These are phyloP conservation scores for Ramularia endophylla DNA, from an alignment of 2,329 filamentous ascomycete genomes.

Conservation along the genomic window DNA sequence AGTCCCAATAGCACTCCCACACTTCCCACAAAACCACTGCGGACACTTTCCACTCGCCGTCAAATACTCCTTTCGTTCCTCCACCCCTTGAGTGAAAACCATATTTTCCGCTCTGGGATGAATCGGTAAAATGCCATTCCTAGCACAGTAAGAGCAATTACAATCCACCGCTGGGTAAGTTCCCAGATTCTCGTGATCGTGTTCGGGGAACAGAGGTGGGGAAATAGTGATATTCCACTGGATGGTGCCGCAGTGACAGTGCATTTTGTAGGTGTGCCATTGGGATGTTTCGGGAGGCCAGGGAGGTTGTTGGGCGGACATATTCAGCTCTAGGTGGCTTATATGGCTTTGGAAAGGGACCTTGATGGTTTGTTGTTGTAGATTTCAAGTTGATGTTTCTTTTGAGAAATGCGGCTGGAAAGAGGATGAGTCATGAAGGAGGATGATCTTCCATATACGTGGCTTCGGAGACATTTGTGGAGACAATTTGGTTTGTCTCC, in stretches of 20 bases:
- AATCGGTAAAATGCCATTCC: constrained; percentile 16
- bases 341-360: too few relatives aligned
- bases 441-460: too few relatives aligned
- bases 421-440: too few relatives aligned
- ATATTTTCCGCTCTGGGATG: constrained; percentile 21
- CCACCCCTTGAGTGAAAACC: constrained; percentile 16
- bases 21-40: constrained; percentile 22
- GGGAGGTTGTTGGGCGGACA: constrained; percentile 3
- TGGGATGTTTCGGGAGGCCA: constrained; percentile 15
- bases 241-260: constrained; percentile 28
- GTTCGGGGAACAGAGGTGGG: constrained; percentile 19
- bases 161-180: constrained; percentile 20
- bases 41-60: constrained; percentile 14
- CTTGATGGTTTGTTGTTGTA: too few relatives aligned
- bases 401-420: too few relatives aligned
- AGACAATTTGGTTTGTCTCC: too few relatives aligned
- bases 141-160: constrained; percentile 22
- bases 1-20: constrained; percentile 18
- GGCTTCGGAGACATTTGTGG: too few relatives aligned
- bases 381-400: too few relatives aligned
- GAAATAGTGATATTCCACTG: constrained; percentile 21
- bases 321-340: too few relatives aligned
- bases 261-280: constrained; percentile 17
- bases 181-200: constrained; percentile 11
- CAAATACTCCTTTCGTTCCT: constrained; percentile 17